Conservation (phyloP, 257 asterid species). For the Nicotiana tomentosiformis region DNA sequence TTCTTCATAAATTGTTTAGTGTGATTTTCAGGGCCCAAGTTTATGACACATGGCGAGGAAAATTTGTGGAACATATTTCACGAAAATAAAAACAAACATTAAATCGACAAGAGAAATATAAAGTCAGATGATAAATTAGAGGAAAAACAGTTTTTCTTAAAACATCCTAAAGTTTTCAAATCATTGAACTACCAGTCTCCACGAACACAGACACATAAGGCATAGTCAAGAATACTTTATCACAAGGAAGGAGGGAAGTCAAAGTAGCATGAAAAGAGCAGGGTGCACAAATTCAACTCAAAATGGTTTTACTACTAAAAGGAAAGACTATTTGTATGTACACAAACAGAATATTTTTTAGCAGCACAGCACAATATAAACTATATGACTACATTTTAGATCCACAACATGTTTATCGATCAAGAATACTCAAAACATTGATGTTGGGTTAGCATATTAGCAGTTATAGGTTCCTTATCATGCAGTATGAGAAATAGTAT, state of each 20-base stretch:
- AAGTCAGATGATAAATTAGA: neutral
- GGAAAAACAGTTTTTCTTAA: neutral
- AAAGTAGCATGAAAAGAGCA: neutral
- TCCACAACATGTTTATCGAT: neutral
- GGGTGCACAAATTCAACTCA: neutral
- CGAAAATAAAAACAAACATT: neutral
- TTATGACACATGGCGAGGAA: neutral
- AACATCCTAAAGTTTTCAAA: neutral
- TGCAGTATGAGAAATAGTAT: neutral
- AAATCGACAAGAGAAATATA: neutral
- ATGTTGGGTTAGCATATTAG: neutral
- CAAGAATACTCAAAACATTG: slow-evolving; percentile 3
- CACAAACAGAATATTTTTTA: neutral
- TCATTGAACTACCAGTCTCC: neutral
- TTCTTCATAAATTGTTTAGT: neutral
- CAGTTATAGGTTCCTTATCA: neutral
- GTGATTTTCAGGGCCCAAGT: neutral
- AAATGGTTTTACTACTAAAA: neutral
- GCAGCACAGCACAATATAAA: neutral
- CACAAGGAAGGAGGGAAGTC: neutral
- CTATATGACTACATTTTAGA: neutral
- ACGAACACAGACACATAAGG: neutral
- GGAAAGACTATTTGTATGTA: neutral
- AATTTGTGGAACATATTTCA: neutral
- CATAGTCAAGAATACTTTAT: neutral